Evolutionary conservation across 2,329 filamentous ascomycete species (phyloP), one percentile per base, ranked within the genome.

Genomic region (Elsinoe batatas): DNA sequence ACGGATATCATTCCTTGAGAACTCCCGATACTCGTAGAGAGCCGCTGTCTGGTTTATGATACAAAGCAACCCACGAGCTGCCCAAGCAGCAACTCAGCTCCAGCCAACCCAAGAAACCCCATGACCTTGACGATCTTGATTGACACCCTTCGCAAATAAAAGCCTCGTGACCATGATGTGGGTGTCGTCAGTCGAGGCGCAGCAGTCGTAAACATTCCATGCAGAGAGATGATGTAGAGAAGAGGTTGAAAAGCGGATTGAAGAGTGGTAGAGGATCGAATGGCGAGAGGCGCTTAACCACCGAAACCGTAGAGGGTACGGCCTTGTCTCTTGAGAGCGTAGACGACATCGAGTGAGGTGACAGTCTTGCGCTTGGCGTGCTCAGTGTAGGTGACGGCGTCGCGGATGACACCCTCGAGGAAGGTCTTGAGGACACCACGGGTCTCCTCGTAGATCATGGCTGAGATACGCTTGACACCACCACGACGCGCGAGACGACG

Each of bases 401-500:
- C 84, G 73, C 84, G 81, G 70, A 89, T 88, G 73, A 89, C 85
- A 72, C 83, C 80, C 76, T 88, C 85, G 65, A 89, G 84, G 83
- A 88, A 88, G 73, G 84, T 85, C 82, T 88, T 88, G 67, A 89
- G 79, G 67, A 88, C 85, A 80, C 84, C 84, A 70, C 85, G 85
- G 67, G 85, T 88, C 79, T 89, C 83, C 72, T 87, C 85, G 79
- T 88, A 88, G 78, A 88, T 88, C 85, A 87, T 94, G 73, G 91
- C 91, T 69, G 90, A 95, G 71, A 96, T 96, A 95, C 91, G 91
- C 88, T 96, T 96, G 82, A 96, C 91, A 91, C 91, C 91, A 76
- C 91, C 91, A 93, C 91, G 90, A 79, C 91, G 91, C 64, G 91
- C 91, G 74, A 96, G 90, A 94, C 91, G 91, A 70, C 91, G 87